Conservation (phyloP, 495 filamentous ascomycete species). For the Jackrogersella multiformis region DNA sequence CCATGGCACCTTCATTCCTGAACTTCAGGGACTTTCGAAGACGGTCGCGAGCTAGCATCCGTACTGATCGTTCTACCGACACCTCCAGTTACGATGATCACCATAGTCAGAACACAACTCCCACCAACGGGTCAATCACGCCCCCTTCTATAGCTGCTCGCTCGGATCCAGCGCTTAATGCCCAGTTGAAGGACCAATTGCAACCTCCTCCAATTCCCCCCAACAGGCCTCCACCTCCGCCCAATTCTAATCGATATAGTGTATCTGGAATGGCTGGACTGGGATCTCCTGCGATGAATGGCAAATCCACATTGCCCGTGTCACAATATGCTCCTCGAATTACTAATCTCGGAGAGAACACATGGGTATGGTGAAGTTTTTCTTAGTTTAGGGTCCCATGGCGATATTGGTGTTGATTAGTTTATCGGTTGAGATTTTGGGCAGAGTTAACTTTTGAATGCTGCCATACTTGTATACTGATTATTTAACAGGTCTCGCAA, state of each 20-base stretch:
- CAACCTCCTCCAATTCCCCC: conserved; percentile 55
- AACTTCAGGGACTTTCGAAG: conserved; percentile 75
- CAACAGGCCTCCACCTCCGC: conserved; percentile 55
- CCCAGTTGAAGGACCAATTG: conserved; percentile 53
- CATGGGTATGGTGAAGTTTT: conserved; percentile 70
- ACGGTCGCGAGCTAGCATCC: conserved; percentile 73
- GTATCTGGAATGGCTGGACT: conserved; percentile 64
- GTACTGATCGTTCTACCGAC: conserved; percentile 63
- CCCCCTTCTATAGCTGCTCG: conserved; percentile 56
- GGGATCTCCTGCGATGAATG: conserved; percentile 65
- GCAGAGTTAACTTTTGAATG: not conserved
- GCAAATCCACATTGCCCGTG: conserved; percentile 61
- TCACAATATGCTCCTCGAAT: conserved; percentile 84
- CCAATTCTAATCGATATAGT: conserved; percentile 56
- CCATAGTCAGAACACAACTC: conserved; percentile 51
- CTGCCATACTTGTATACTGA: conserved; percentile 9
- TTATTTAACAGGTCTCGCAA: conserved; percentile 75
- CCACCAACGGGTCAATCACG: conserved; percentile 57
- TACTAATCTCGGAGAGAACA: conserved; percentile 77
- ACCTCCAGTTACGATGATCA: conserved; percentile 62
- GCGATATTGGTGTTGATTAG: not conserved
- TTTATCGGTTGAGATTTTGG: not conserved
- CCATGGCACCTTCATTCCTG: conserved; percentile 71
- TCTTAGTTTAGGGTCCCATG: not conserved
- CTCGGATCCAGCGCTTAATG: conserved; percentile 59